Base-by-base conservation (phyloP, 1,139 yeast genomes). In the Taphrina wiesneri region DNA sequence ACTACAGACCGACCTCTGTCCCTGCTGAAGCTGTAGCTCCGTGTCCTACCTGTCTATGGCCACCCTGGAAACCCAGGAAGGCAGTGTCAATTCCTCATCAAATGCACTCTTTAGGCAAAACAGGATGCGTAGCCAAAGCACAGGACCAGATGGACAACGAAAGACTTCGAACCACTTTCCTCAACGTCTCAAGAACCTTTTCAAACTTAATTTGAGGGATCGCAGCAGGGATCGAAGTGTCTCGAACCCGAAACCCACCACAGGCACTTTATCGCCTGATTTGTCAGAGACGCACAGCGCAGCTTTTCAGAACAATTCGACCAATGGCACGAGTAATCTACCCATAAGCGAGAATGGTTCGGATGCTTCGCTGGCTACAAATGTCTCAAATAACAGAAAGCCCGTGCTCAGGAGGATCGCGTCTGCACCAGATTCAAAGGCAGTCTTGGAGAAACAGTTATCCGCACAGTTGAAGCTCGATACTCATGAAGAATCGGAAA, bases 191-290 rank as follows among this genome's bases (percentile, higher is more conserved):
- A 60, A 51, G 64, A 60, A 60, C 39, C 32, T 60, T 41, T 60
- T 60, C 57, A 60, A 60, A 36, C 49, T 60, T 52, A 60, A 60
- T 26, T 23, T 60, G 36, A 25, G 64, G 6, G 64, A 60, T 26
- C 64, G 64, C 39, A 60, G 57, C 43, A 41, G 64, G 49, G 57
- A 51, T 26, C 64, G 64, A 19, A 51, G 56, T 25, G 64, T 51
- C 30, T 60, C 64, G 26, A 60, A 53, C 41, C 64, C 64, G 13
- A 60, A 51, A 25, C 52, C 64, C 23, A 21, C 43, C 13, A 30
- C 64, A 15, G 41, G 41, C 1, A 17, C 47, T 7, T 36, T 13
- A 9, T 36, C 54, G 1, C 46, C 63, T 3, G 62, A 36, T 30
- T 11, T 39, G 21, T 21, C 47, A 25, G 36, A 46, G 46, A 11